Base-by-base conservation (phyloP, 768 basidiomycete species). In the Chalciporus chontae region DNA sequence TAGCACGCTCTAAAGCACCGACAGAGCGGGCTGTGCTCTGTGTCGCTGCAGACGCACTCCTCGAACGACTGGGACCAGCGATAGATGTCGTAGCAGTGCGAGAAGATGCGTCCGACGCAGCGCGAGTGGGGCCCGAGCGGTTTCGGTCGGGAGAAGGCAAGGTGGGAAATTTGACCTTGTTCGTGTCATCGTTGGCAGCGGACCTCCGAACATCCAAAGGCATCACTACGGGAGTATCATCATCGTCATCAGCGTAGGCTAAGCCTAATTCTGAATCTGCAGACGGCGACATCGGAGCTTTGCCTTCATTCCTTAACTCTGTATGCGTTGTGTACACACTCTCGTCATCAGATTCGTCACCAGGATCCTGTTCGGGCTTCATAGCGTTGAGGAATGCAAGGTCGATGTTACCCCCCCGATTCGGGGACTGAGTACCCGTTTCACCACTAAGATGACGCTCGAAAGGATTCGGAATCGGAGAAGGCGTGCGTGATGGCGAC, bases 401-500 rank as follows among this genome's bases (percentile, higher is more conserved):
- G 5, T 72, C 67, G 7, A 73, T 62, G 5, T 63, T 63, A 40
- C 53, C 19, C 21, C 45, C 54, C 4, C 61, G 49, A 39, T 59
- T 56, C 9, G 64, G 58, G 7, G 59, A 60, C 38, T 59, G 61
- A n/a, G 53, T 45, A 14, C 53, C 50, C 8, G 63, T 70, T 56
- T 56, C 67, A 88, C 94, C 65, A 91, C 95, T 70, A 84, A 97
- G 67, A 90, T 93, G 70, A 90, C 90, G 70, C 83, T 77, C 61
- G 84, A 95, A 65, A 86, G 95, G 63, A 90, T 90, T 77, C 85
- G 95, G 92, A 89, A 96, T 64, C 1, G 62, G 64, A 8, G 67
- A 68, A 45, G 64, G 66, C n/a, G 62, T 57, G 26, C 54, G 61
- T 3, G 71, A 59, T 31, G 65, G 56, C 4, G 62, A 65, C 17